Percentiles rank a stretch among this genome's conserved stretches.
phyloP scores from a whole-genome alignment of 352 stramenopile species.

The Globisporangium lucens region DNA sequence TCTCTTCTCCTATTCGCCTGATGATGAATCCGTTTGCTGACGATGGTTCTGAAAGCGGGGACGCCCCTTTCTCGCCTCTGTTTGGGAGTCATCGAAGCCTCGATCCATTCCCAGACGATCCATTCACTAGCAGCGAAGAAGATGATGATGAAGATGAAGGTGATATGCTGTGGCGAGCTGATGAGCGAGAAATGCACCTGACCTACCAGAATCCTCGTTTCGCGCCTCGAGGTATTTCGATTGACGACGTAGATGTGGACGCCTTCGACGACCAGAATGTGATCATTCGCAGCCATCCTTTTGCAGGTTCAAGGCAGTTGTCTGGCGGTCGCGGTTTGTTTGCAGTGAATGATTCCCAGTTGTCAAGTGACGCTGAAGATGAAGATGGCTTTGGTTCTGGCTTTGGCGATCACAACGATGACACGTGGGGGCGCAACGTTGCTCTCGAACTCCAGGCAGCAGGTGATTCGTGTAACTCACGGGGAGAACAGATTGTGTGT shows the following conservation, averaged over 20 bases:
- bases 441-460: conserved; percentile 24
- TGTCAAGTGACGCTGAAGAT: conserved; percentile 13
- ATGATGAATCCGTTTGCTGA: conserved; percentile 6
- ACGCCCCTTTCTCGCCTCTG: background rate
- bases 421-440: conserved; percentile 30
- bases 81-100: conserved; percentile 1
- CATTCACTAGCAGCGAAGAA: conserved; percentile 24
- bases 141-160: conserved; percentile 5
- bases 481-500: background rate
- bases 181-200: background rate
- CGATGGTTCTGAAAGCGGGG: background rate
- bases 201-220: background rate
- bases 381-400: conserved; percentile 12
- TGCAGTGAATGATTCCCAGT: conserved; percentile 20
- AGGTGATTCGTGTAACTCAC: conserved; percentile 8
- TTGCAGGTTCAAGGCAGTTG: background rate
- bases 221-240: conserved; percentile 5
- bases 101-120: conserved; percentile 25
- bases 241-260: conserved; percentile 9
- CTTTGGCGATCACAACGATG: conserved; percentile 3
- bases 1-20: background rate
- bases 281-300: background rate
- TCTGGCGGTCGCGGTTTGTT: conserved; percentile 6
- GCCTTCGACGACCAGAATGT: background rate
- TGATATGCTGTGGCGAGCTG: background rate